Conservation (phyloP, 106 monocot species). For the Gastrodia elata region DNA sequence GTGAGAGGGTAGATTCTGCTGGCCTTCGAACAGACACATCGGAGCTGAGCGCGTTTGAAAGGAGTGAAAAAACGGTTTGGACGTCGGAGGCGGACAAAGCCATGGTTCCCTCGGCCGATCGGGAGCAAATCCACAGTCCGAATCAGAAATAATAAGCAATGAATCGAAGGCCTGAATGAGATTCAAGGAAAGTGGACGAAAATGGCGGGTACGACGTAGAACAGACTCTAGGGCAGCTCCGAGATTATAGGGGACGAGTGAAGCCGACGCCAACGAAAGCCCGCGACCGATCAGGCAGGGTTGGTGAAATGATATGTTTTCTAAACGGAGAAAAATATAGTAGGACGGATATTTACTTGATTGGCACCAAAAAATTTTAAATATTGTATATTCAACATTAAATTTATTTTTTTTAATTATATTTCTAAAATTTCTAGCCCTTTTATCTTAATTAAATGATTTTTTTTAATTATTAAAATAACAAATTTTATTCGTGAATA, state of each 20-base stretch:
- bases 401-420: too few species aligned
- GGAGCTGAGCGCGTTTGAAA: slow-evolving; percentile 63
- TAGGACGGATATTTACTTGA: too few species aligned
- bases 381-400: too few species aligned
- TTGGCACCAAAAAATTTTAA: too few species aligned
- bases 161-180: background rate
- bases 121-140: background rate
- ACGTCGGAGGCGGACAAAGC: slow-evolving; percentile 74
- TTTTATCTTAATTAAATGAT: too few species aligned
- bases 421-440: too few species aligned
- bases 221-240: background rate
- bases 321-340: too few species aligned
- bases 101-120: slow-evolving; percentile 27
- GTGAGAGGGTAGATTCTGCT: slow-evolving; percentile 71
- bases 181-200: background rate
- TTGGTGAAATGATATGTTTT: background rate
- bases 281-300: too few species aligned
- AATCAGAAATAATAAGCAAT: background rate
- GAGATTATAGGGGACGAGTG: background rate
- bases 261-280: background rate
- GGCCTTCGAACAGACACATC: slow-evolving; percentile 60
- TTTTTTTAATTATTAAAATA: too few species aligned
- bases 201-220: background rate
- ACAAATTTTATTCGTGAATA: too few species aligned
- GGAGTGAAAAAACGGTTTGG: slow-evolving; percentile 70